Evolutionary conservation across 2,329 filamentous ascomycete genomes (phyloP).

Genomic region (Thielaviopsis ethacetica): DNA sequence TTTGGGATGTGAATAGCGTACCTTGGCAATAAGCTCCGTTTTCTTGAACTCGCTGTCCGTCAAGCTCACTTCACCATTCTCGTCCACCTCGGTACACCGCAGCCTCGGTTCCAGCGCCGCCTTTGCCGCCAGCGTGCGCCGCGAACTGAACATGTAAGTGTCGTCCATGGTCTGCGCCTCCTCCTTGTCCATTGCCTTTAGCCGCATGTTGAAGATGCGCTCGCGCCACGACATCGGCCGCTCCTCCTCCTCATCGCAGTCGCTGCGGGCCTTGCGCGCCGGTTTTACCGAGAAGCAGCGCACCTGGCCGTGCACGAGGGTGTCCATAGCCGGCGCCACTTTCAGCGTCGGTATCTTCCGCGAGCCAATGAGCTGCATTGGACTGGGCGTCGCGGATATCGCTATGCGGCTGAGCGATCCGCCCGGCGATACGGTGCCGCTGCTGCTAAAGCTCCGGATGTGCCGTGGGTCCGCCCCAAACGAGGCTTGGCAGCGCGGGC

Average conservation of each 20-base stretch:
- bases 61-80: constrained; percentile 77
- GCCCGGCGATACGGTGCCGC: background rate
- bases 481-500: constrained; percentile 14
- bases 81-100: constrained; percentile 88
- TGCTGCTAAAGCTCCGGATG: background rate
- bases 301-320: background rate
- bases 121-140: constrained; percentile 47
- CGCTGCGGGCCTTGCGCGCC: background rate
- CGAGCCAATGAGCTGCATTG: background rate
- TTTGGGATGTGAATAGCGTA: constrained; percentile 20
- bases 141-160: constrained; percentile 10
- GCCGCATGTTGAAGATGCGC: constrained; percentile 9
- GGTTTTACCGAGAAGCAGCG: constrained; percentile 1
- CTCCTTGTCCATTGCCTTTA: constrained; percentile 10
- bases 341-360: background rate
- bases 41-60: constrained; percentile 96
- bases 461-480: background rate
- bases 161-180: constrained; percentile 6
- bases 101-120: constrained; percentile 71
- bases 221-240: constrained; percentile 11
- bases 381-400: background rate
- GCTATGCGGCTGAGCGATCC: background rate
- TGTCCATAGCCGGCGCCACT: background rate
- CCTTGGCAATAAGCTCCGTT: constrained; percentile 89
- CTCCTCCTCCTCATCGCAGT: constrained; percentile 7